Conservation (phyloP, 192 early-diverging fungal genomes). For the Podila epigama region DNA sequence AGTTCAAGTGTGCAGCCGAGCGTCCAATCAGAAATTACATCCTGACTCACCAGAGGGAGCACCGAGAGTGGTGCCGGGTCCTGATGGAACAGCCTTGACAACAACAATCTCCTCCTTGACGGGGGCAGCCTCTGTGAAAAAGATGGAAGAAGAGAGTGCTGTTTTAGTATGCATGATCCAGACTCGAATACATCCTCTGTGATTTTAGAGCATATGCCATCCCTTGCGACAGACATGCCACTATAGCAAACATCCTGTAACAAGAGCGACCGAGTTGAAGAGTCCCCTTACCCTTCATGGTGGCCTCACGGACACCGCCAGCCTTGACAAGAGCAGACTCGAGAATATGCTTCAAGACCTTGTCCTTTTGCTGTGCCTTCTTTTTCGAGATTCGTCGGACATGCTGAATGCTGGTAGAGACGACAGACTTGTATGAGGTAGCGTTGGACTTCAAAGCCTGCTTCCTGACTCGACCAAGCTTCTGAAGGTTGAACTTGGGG, state of each 20-base stretch:
- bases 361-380: slow-evolving; percentile 47
- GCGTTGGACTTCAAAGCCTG: slow-evolving; percentile 43
- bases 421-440: slow-evolving; percentile 42
- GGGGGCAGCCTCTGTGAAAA: slow-evolving; percentile 21
- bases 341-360: slow-evolving; percentile 18
- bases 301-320: slow-evolving; percentile 43
- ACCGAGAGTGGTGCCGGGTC: slow-evolving; percentile 40
- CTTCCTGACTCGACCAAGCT: slow-evolving; percentile 49
- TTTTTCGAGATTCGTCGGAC: slow-evolving; percentile 46
- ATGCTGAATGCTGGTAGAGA: slow-evolving; percentile 47
- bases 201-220: too few species aligned
- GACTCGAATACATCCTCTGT: too few species aligned
- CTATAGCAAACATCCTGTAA: not conserved
- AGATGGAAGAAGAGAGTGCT: not conserved
- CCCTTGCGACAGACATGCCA: too few species aligned
- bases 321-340: slow-evolving; percentile 42
- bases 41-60: slow-evolving; percentile 47
- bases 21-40: too few species aligned
- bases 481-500: slow-evolving; percentile 47
- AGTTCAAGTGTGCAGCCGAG: too few species aligned
- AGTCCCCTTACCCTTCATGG: slow-evolving; percentile 36
- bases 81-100: slow-evolving; percentile 44
- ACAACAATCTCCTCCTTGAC: slow-evolving; percentile 32
- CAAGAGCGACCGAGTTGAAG: not conserved
- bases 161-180: too few species aligned